Evolutionary conservation across 257 asterid species (phyloP).

Genomic region (Solanum pennellii): DNA sequence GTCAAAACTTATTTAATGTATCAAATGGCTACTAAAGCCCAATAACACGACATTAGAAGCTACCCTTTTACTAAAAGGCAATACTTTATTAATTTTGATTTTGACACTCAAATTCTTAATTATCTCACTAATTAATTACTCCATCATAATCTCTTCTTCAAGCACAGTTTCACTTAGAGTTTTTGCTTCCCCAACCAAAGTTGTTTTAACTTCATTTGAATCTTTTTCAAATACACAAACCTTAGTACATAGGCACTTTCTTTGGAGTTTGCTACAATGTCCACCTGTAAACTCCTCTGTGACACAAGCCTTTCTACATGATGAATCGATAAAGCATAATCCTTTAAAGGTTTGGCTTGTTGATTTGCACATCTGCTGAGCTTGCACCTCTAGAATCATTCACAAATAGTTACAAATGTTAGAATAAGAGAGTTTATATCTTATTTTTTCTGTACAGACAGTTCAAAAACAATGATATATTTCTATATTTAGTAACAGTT

Average conservation of each 20-base stretch:
- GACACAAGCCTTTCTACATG: neutral
- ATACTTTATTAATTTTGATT: no score
- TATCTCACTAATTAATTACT: neutral
- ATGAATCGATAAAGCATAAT: neutral
- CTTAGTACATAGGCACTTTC: neutral
- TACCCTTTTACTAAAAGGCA: neutral
- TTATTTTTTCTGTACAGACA: no score
- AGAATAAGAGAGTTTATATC: neutral
- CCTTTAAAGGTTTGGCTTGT: neutral
- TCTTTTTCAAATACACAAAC: neutral
- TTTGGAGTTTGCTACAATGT: neutral
- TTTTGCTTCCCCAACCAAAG: neutral
- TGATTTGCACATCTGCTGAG: neutral
- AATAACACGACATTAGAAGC: neutral
- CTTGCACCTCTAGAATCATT: neutral
- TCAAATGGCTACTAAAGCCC: neutral
- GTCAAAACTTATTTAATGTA: neutral
- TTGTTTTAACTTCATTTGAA: neutral
- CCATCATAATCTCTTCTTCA: neutral
- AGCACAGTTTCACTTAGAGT: neutral
- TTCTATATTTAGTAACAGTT: neutral
- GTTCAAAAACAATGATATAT: neutral
- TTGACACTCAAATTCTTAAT: neutral
- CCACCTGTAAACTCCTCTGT: neutral
- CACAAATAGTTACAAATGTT: neutral